A percentile compares a stretch with the other conserved stretches of the same genome.
phyloP scores from a whole-genome alignment of 345 rosid species.

The Isatis tinctoria region DNA sequence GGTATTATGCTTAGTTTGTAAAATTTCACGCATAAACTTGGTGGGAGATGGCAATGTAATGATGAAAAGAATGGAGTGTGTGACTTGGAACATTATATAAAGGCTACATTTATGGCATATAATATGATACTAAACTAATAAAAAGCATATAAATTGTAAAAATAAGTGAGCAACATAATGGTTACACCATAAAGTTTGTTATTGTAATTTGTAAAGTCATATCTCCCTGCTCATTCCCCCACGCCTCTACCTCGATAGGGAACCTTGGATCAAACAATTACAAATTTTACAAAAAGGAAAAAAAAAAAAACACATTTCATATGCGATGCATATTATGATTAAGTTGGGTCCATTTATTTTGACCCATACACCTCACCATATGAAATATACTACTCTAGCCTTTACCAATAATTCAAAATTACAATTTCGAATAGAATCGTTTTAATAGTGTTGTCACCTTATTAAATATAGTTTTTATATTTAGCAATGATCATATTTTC shows the following conservation, averaged over 20 bases:
- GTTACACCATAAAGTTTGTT: conserved; percentile 28
- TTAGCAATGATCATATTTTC: too few species aligned
- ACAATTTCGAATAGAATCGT: too few species aligned
- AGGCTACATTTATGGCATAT: conserved; percentile 14
- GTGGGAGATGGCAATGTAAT: conserved; percentile 12
- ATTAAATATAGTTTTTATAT: too few species aligned
- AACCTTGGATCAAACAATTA: conserved; percentile 26
- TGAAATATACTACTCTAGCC: neutral
- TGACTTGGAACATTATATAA: conserved; percentile 31
- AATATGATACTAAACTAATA: conserved; percentile 5
- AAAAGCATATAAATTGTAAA: conserved; percentile 11
- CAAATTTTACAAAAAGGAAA: neutral
- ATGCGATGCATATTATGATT: conserved; percentile 13
- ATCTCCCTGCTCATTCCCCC: conserved; percentile 38
- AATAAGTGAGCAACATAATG: conserved; percentile 31
- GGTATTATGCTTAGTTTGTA: neutral
- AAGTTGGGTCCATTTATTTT: conserved; percentile 21
- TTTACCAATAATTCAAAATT: neutral
- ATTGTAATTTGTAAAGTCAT: conserved; percentile 28
- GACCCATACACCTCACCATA: conserved; percentile 1
- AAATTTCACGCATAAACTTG: neutral
- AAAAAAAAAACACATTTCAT: neutral
- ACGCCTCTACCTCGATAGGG: conserved; percentile 32
- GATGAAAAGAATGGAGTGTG: conserved; percentile 27
- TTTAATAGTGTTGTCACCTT: too few species aligned